phyloP scores from a whole-genome alignment of 1,284 basidiomycete species.

The Pseudozyma hubeiensis region DNA sequence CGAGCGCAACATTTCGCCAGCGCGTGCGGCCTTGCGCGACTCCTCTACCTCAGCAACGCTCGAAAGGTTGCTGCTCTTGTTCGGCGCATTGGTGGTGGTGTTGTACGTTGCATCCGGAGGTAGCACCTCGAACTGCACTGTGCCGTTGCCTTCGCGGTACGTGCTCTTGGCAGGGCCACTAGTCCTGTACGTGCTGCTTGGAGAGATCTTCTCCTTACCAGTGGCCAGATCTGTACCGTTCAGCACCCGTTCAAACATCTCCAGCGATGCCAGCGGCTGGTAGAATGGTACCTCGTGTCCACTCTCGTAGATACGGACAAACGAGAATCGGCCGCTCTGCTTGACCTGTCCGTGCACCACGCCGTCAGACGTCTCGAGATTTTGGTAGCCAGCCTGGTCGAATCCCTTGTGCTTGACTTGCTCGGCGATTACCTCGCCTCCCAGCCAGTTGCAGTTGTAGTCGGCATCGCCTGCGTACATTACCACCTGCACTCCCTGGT shows the following conservation, averaged over 20 bases:
- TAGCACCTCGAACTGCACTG: constrained; percentile 39
- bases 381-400: constrained; percentile 39
- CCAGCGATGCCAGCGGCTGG: constrained; percentile 48
- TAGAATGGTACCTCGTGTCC: constrained; percentile 61
- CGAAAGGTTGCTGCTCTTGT: constrained; percentile 9
- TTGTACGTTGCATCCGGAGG: constrained; percentile 39
- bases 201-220: constrained; percentile 20
- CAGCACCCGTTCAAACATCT: constrained; percentile 48
- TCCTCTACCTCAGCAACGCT: neutral
- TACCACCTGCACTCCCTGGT: constrained; percentile 45
- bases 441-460: constrained; percentile 59
- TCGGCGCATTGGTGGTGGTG: constrained; percentile 37
- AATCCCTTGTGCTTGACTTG: constrained; percentile 40
- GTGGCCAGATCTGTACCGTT: constrained; percentile 47
- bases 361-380: constrained; percentile 31
- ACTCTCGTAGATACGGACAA: constrained; percentile 53
- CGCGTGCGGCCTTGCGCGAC: constrained; percentile 6
- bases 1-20: constrained; percentile 27
- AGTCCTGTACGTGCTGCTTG: constrained; percentile 26
- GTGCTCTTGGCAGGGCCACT: constrained; percentile 32
- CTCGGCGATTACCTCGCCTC: constrained; percentile 43
- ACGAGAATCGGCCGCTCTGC: constrained; percentile 52
- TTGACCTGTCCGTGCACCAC: constrained; percentile 43
- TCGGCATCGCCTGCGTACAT: constrained; percentile 57
- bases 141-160: constrained; percentile 43